Evolutionary conservation across 2,329 filamentous ascomycete species (phyloP).

Genomic region (Ramularia collo-cygni): DNA sequence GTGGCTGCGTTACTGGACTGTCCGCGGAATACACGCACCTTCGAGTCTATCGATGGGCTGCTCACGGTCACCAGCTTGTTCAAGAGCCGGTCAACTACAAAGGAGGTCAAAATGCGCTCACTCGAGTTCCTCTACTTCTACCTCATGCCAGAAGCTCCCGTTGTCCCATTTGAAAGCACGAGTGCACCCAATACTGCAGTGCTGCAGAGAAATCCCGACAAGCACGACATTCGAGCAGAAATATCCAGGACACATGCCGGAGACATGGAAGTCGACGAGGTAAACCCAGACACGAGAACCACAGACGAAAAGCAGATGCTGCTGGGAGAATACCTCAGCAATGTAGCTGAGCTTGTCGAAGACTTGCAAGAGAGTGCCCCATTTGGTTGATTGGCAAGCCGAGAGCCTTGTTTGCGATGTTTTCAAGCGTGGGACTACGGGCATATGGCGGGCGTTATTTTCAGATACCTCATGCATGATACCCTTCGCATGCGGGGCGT

Average conservation of each 20-base stretch:
- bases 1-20: constrained; percentile 82
- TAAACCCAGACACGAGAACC: constrained; percentile 46
- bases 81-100: constrained; percentile 75
- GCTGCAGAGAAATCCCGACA: constrained; percentile 21
- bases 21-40: constrained; percentile 81
- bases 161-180: constrained; percentile 14
- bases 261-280: constrained; percentile 31
- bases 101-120: constrained; percentile 90
- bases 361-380: constrained; percentile 71
- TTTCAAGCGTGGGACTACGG: neutral
- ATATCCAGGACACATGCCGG: constrained; percentile 27
- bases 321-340: constrained; percentile 69
- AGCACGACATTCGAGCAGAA: constrained; percentile 16
- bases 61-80: constrained; percentile 88
- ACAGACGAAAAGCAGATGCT: constrained; percentile 78
- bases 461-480: too few species aligned
- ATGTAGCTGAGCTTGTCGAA: constrained; percentile 76
- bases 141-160: constrained; percentile 78
- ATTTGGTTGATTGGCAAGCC: constrained; percentile 36
- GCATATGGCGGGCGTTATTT: neutral
- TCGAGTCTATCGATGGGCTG: constrained; percentile 86
- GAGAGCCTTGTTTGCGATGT: neutral
- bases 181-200: constrained; percentile 24
- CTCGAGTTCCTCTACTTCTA: constrained; percentile 98
- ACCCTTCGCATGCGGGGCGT: too few species aligned